A percentile compares a stretch with the other conserved stretches of the same genome.
Conservation (phyloP, 139 green algal species). For the Nannochloris sp. region DNA sequence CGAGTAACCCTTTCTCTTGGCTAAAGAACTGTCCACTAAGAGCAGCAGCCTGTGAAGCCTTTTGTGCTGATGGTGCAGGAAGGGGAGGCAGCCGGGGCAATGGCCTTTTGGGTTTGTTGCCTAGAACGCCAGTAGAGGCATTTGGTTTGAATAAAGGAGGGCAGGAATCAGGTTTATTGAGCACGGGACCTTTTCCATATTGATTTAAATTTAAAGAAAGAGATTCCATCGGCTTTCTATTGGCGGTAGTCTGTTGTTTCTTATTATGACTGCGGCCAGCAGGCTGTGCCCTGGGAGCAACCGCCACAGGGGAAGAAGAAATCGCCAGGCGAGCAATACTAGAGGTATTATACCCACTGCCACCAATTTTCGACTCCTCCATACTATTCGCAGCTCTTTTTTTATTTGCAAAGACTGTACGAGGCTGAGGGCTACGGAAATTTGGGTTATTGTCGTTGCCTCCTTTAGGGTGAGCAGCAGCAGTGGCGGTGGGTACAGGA, state of each 20-base stretch:
- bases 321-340: too few species aligned
- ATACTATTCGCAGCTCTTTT: not conserved
- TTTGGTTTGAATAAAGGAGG: conserved; percentile 24
- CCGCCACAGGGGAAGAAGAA: too few species aligned
- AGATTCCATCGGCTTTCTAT: too few species aligned
- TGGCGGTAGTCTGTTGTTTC: too few species aligned
- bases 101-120: too few species aligned
- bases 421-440: not conserved
- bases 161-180: conserved; percentile 1
- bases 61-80: not conserved
- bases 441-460: not conserved
- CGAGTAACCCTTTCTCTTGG: not conserved
- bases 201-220: not conserved
- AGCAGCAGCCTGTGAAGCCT: not conserved
- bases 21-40: not conserved
- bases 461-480: not conserved
- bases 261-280: too few species aligned
- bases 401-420: not conserved
- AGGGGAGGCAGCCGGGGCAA: not conserved
- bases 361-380: not conserved
- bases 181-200: not conserved
- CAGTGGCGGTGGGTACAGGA: not conserved
- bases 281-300: too few species aligned
- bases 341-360: not conserved
- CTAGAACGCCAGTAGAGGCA: too few species aligned